Percentiles rank a stretch among this genome's conserved stretches.
Conservation (phyloP, 108 stramenopile genomes). For the Conticribra weissflogii region DNA sequence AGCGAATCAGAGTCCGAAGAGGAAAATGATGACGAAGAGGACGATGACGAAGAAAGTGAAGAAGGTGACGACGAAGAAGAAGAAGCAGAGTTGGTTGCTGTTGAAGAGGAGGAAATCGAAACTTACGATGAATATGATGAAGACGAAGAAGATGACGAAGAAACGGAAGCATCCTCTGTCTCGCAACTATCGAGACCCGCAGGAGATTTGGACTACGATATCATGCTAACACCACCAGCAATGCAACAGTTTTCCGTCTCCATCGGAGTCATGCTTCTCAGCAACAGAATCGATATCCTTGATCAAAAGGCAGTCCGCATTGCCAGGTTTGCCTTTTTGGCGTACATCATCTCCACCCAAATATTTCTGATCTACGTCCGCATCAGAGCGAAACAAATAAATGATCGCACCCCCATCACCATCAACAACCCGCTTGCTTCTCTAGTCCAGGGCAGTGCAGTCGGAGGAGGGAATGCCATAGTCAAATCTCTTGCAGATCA, state of each 20-base stretch:
- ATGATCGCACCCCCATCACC: constrained; percentile 69
- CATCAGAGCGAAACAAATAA: constrained; percentile 52
- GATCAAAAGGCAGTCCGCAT: constrained; percentile 52
- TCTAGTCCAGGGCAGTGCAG: constrained; percentile 30
- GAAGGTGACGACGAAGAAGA: neutral
- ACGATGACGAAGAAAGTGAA: neutral
- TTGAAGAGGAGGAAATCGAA: constrained; percentile 6
- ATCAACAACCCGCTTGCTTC: constrained; percentile 56
- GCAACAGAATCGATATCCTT: constrained; percentile 59
- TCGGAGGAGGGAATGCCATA: constrained; percentile 35
- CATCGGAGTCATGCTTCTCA: constrained; percentile 66
- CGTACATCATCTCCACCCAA: constrained; percentile 58
- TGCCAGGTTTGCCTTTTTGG: constrained; percentile 60
- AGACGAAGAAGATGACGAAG: constrained; percentile 21
- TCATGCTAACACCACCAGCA: constrained; percentile 41
- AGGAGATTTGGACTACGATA: constrained; percentile 18
- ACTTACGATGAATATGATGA: constrained; percentile 21
- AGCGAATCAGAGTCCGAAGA: neutral
- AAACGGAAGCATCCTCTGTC: neutral
- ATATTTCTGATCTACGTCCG: constrained; percentile 74
- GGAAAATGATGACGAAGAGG: neutral
- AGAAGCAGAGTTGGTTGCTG: neutral
- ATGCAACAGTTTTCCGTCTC: constrained; percentile 43
- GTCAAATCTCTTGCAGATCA: constrained; percentile 75
- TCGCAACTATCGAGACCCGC: neutral